Percentiles rank a stretch among this genome's conserved stretches.
Evolutionary conservation across 805 yeast species (phyloP).

Genomic region (Blastobotrys muscicola): DNA sequence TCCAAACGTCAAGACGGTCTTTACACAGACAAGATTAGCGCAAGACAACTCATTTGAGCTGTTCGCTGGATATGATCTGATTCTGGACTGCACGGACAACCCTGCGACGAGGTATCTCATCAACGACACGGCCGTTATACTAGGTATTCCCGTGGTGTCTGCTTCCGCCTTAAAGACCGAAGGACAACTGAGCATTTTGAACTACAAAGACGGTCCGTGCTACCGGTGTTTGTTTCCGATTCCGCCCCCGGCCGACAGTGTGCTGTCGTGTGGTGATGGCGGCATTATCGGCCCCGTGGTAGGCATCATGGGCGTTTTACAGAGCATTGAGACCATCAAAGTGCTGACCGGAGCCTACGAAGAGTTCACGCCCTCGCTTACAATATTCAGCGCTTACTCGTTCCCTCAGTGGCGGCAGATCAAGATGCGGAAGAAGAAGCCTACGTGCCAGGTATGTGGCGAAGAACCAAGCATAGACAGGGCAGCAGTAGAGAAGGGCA

Average conservation of each 20-base stretch:
- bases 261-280: constrained; percentile 82
- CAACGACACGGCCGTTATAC: constrained; percentile 69
- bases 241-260: constrained; percentile 80
- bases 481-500: constrained; percentile 36
- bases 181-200: constrained; percentile 77
- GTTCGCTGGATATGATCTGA: constrained; percentile 53
- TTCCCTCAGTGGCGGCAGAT: constrained; percentile 58
- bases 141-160: constrained; percentile 66
- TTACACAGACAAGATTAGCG: constrained; percentile 44
- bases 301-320: constrained; percentile 79
- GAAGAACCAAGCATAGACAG: constrained; percentile 40
- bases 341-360: constrained; percentile 49
- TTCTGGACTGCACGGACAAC: constrained; percentile 91
- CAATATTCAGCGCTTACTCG: constrained; percentile 39
- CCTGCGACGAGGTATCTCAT: constrained; percentile 81
- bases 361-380: constrained; percentile 57
- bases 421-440: constrained; percentile 65
- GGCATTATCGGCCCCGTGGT: constrained; percentile 96
- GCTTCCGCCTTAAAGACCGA: constrained; percentile 90
- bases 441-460: constrained; percentile 58
- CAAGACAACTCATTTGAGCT: constrained; percentile 54
- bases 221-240: constrained; percentile 87
- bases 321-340: constrained; percentile 83
- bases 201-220: constrained; percentile 75
- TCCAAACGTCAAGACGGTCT: constrained; percentile 50